Evolutionary conservation across 1,139 yeast species (phyloP).

Genomic region (Lodderomyces pseudojiufengensis): DNA sequence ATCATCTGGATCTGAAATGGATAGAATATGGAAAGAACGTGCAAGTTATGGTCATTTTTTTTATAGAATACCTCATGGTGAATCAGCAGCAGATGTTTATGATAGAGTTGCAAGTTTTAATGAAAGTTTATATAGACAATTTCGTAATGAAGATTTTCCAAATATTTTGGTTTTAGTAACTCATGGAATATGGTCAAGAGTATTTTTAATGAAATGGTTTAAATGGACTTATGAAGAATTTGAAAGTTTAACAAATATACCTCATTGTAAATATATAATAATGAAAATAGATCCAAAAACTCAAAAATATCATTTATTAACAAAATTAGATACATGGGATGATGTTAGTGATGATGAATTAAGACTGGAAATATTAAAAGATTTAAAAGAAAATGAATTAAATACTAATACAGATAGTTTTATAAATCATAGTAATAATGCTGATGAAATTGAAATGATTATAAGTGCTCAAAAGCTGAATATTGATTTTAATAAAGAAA

Average conservation of each 20-base stretch:
- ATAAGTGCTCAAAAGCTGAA: conserved; percentile 46
- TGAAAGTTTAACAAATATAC: conserved; percentile 75
- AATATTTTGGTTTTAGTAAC: conserved; percentile 77
- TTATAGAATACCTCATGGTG: conserved; percentile 88
- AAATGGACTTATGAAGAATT: conserved; percentile 89
- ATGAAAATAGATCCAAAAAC: conserved; percentile 58
- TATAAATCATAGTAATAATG: no score
- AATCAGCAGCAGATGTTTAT: conserved; percentile 92
- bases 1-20: conserved; percentile 73
- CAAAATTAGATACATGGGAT: conserved; percentile 59
- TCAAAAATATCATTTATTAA: conserved; percentile 47
- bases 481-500: conserved; percentile 32
- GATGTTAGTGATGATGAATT: conserved; percentile 47
- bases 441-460: conserved; percentile 41
- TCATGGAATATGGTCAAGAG: conserved; percentile 93
- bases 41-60: conserved; percentile 91
- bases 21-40: conserved; percentile 71
- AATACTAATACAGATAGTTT: no score
- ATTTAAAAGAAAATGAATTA: no score
- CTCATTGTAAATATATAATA: conserved; percentile 76
- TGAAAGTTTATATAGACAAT: conserved; percentile 79
- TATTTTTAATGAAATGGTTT: conserved; percentile 89
- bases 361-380: conserved; percentile 38
- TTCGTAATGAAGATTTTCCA: conserved; percentile 64
- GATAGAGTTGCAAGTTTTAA: conserved; percentile 88